Evolutionary conservation across 129 eudicot species (phyloP), one percentile per base, ranked within the genome.

Genomic region (Artemisia argyi): DNA sequence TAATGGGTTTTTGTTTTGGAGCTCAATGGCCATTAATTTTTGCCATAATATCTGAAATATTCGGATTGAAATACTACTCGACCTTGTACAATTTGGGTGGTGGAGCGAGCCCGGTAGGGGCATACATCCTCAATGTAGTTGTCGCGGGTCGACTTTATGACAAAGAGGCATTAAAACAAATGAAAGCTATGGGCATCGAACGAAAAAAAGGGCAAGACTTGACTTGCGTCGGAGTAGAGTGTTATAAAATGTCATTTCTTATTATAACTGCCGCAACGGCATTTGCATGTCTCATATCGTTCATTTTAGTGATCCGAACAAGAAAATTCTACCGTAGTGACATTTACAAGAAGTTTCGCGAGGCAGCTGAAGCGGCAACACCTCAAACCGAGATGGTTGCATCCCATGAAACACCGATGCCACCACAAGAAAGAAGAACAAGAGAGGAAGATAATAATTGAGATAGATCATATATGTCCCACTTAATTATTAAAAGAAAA

Each of bases 1-100:
- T 92, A 2, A 81, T 83, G 78, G 98, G 98, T 13, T 89, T 92
- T 44, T 89, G 95, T 82, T 89, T 92, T 56, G 98, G 98, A 42
- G 98, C 98, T 2, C 91, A 85, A 69, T 89, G 96, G 96, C 95
- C 98, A 1, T 22, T 92, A 20, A 79, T 89, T 16, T 89, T 83
- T 18, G 89, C 98, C 0, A 89, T 89, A 28, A 89, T 92, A 14
- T 92, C 98, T 0, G 98, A 92, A 55, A 12, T 92, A 12, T 92
- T 92, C 54, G 98, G 98, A 5, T 75, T 89, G 5, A 92, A 83
- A 44, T 85, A 87, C 65, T 92, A 89, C 77, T 87, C 98, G 0
- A 92, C 96, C 1, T 28, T 92, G 57, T 73, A 81, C 80, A 87
- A 79, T 39, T 78, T 92, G 42, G 98, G 96, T 0, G 88, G 83